Evolutionary conservation across 306 rosid species (phyloP), one percentile per base, ranked within the genome.

Genomic region (Datisca glomerata): DNA sequence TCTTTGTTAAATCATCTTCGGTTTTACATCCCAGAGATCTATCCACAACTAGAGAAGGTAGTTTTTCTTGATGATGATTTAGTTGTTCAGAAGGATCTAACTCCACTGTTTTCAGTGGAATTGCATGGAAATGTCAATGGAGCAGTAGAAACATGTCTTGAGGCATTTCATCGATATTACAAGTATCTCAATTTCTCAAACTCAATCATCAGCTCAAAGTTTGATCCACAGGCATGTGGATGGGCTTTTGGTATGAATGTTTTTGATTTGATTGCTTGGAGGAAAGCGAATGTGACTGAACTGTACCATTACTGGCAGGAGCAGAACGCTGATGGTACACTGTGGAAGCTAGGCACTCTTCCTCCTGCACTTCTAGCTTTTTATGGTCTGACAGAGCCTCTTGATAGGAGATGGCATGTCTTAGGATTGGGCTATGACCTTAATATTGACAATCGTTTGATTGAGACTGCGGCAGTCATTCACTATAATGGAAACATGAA

Each of bases 361-460:
- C 89, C 96, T 45, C 76, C 93, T 12, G 96, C 80, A 33, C 96
- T 85, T 54, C 70, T 85, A 21, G 59, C 80, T 21, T 85, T 85
- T 54, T 81, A 78, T 56, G 96, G 93, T 70, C 77, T 78, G 46
- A 85, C 96, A 32, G 96, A 85, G 64, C 93, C 96, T 24, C 96
- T 85, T 43, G 96, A 85, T 52, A 67, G 96, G 57, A 85, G 96
- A 81, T 85, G 96, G 96, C 96, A 85, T 70, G 96, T 80, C 27
- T 55, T 85, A 63, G 96, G 96, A 60, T 56, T 85, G 68, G 96
- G 96, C 21, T 80, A 80, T 55, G 93, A 85, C 66, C 62, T 65
- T 39, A 78, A 81, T 34, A 74, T 85, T 36, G 96, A 85, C 68
- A 75, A 66, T 55, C 79, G 96, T 38, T 66, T 85, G 63, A 85